phyloP scores from a whole-genome alignment of 768 basidiomycete species.

The Tylopilus rubrobrunneus region DNA sequence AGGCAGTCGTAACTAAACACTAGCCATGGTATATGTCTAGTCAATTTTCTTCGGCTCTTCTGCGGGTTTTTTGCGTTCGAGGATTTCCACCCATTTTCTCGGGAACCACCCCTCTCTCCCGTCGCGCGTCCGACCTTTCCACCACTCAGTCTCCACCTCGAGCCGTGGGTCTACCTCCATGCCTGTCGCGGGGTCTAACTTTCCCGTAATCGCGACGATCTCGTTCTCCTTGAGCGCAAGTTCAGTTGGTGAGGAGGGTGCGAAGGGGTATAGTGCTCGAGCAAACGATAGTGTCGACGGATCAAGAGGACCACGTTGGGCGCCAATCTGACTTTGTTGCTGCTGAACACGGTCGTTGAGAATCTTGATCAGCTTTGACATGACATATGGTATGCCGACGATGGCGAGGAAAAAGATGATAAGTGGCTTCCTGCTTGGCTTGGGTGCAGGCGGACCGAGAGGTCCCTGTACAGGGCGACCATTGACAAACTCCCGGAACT shows the following conservation, averaged over 20 bases:
- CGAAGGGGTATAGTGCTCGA: conserved; percentile 75
- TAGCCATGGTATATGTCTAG: conserved; percentile 10
- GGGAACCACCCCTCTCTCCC: conserved; percentile 96
- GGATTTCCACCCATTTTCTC: conserved; percentile 76
- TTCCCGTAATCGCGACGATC: conserved; percentile 88
- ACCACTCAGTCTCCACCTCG: conserved; percentile 75
- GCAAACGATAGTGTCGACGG: conserved; percentile 82
- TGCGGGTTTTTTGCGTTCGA: conserved; percentile 43
- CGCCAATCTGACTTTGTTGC: conserved; percentile 36
- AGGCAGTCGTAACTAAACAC: too few relatives aligned
- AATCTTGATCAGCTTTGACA: conserved; percentile 83
- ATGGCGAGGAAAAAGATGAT: conserved; percentile 92
- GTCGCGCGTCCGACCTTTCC: conserved; percentile 89
- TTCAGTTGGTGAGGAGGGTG: conserved; percentile 70
- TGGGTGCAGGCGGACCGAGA: conserved; percentile 38
- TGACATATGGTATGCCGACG: conserved; percentile 88
- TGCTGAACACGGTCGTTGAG: conserved; percentile 61
- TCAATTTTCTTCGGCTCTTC: conserved; percentile 41
- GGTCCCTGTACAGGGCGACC: conserved; percentile 57
- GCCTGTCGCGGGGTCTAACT: conserved; percentile 67
- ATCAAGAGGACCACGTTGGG: conserved; percentile 55
- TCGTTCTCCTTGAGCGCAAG: conserved; percentile 82
- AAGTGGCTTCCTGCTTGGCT: conserved; percentile 84
- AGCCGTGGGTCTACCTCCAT: conserved; percentile 64
- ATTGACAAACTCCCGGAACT: conserved; percentile 75